Base-by-base conservation (phyloP, 805 yeast genomes). In the Saccharomycopsis sp. region DNA sequence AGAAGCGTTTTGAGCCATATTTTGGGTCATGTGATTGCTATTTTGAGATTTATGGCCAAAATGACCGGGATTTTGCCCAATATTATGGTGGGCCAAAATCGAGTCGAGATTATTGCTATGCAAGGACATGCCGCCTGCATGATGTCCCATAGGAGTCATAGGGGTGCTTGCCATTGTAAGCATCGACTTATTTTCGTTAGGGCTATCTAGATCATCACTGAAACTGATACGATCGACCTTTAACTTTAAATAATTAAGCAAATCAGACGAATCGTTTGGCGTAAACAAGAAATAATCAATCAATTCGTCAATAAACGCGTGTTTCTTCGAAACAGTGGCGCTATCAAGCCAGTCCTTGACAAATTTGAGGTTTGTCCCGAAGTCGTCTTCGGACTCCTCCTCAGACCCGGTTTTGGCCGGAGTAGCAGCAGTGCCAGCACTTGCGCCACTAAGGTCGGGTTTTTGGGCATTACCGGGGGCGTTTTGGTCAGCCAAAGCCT, bases 311-410 rank as follows among this genome's bases (percentile, higher is more conserved):
- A 62, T 57, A 47, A 59, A 57, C 20, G n/a, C 19, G 15, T 59
- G 52, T 25, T 59, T 59, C 20, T 59, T 55, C 3, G 59, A 58
- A 14, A 62, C 52, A 22, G 44, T 41, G 1, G 55, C 42, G n/a
- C 47, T 41, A 24, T 60, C 56, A 3, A 59, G 50, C 56, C 60
- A 57, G 3, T 47, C 41, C 47, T 62, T 59, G n/a, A 59, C 19
- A 20, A 34, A 24, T 1, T 41, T 25, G 35, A 52, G 20, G 22
- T 51, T 53, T 8, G 35, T 25, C 19, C 56, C 56, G 22, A 49
- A 44, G 53, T 50, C 7, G 15, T 24, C 29, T 15, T n/a, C 7
- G 67, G 65, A 14, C 66, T 64, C 47, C 56, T 58, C 20, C 67
- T 50, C 54, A n/a, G 57, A 35, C 47, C 17, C 8, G 22, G 56